Conservation (phyloP, 2,329 filamentous ascomycete species). For the Pseudogymnoascus sp. region DNA sequence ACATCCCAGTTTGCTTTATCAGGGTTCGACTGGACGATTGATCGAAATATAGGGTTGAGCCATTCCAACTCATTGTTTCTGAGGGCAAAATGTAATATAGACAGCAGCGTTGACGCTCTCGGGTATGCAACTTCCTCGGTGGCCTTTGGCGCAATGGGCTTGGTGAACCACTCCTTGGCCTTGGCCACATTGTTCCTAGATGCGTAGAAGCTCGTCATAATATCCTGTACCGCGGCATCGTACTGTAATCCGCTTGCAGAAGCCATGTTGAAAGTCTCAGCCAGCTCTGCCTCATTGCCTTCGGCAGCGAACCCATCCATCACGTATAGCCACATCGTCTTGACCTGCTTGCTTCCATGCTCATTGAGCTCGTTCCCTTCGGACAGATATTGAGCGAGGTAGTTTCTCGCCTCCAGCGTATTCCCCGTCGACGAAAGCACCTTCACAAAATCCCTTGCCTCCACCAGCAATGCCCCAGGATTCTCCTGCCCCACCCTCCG, state of each 20-base stretch:
- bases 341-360: constrained; percentile 20
- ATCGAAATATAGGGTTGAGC: constrained; percentile 52
- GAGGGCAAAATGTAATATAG: constrained; percentile 53
- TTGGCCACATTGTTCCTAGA: constrained; percentile 47
- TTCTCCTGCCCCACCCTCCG: constrained; percentile 7
- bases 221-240: constrained; percentile 39
- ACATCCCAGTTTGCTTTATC: constrained; percentile 59
- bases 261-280: constrained; percentile 46
- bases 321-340: background rate
- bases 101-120: constrained; percentile 40
- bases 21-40: constrained; percentile 33
- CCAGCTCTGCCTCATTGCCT: constrained; percentile 48
- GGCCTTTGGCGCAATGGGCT: constrained; percentile 33
- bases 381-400: background rate
- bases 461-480: constrained; percentile 1
- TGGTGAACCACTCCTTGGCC: constrained; percentile 60
- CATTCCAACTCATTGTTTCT: constrained; percentile 53
- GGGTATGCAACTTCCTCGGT: constrained; percentile 18
- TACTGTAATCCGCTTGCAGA: constrained; percentile 39
- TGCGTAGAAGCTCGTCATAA: constrained; percentile 57
- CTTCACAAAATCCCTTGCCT: constrained; percentile 19
- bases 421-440: constrained; percentile 1
- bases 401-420: constrained; percentile 2
- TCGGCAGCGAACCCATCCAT: constrained; percentile 53
- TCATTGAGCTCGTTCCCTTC: constrained; percentile 23